phyloP scores from a whole-genome alignment of 2,329 filamentous ascomycete genomes.

The Microsporum audouinii region DNA sequence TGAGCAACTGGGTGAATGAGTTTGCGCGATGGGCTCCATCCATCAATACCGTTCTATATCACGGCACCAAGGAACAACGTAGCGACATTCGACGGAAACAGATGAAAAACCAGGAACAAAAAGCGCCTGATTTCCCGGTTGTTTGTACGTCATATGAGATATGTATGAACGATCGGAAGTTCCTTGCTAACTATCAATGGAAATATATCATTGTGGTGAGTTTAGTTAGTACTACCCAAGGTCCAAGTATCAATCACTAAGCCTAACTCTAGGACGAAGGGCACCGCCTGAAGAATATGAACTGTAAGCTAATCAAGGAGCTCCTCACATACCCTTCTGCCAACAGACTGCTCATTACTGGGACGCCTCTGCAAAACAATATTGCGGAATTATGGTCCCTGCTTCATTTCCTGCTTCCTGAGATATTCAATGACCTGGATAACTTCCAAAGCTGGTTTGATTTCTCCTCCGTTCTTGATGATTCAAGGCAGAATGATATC shows the following conservation, averaged over 20 bases:
- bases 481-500: slow-evolving; percentile 64
- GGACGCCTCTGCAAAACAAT: slow-evolving; percentile 92
- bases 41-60: slow-evolving; percentile 83
- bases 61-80: slow-evolving; percentile 70
- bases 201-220: slow-evolving; percentile 89
- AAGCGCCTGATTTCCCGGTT: slow-evolving; percentile 66
- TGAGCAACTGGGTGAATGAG: slow-evolving; percentile 93
- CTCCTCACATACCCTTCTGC: slow-evolving; percentile 80
- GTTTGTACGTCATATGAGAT: slow-evolving; percentile 96
- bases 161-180: slow-evolving; percentile 77
- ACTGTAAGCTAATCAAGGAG: slow-evolving; percentile 82
- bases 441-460: slow-evolving; percentile 96
- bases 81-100: slow-evolving; percentile 60
- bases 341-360: slow-evolving; percentile 83
- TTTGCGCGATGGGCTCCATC: slow-evolving; percentile 81
- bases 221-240: slow-evolving; percentile 17
- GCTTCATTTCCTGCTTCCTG: slow-evolving; percentile 82
- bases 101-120: slow-evolving; percentile 56
- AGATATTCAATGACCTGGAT: slow-evolving; percentile 85
- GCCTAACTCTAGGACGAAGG: slow-evolving; percentile 61
- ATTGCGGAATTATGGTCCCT: slow-evolving; percentile 90
- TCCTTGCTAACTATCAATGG: slow-evolving; percentile 76
- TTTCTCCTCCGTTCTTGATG: slow-evolving; percentile 82
- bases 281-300: slow-evolving; percentile 92
- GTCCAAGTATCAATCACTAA: slow-evolving; percentile 6